Evolutionary conservation across 2,329 filamentous ascomycete genomes (phyloP), one percentile per base, ranked within the genome.

Genomic region (Aspergillus ochraceus): DNA sequence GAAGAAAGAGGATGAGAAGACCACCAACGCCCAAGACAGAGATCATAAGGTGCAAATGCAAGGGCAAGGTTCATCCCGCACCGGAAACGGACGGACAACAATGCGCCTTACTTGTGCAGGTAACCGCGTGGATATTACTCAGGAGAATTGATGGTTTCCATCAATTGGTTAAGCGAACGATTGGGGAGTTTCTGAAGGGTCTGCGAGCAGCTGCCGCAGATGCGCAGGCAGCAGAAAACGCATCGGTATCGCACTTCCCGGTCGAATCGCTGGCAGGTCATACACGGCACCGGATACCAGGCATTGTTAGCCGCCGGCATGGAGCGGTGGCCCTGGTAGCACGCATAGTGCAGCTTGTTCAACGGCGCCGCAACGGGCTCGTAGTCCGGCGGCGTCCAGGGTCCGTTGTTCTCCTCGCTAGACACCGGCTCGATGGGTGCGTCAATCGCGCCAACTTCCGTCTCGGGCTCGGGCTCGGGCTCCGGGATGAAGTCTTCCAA

Each of bases 201-300:
- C 51, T 73, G 66, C 55, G 69, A 69, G 59, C 77, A 80, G 9
- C 63, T 61, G 3, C 60, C 69, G 55, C 77, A 79, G 45, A 80
- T 70, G 5, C 77, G 71, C 63, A 80, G 60, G 54, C 71, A 76
- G 55, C 77, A 80, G 55, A 77, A 79, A 6, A 75, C 72, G 60
- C 77, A 80, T 39, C 73, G 72, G 60, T 75, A 71, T 10, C 76
- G 69, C 20, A 72, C 65, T 60, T 78, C 71, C 2, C 68, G 70
- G 55, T 78, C 75, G 12, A 70, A 68, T 53, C 76, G 75, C 39
- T 73, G 71, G 60, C 77, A 80, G 4, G 75, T 72, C 76, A 79
- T 79, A 65, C 77, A 80, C 10, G 76, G 77, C 36, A 78, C 66
- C 5, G 77, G 68, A 62, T 76, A 74, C 71, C 75, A 74, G 55